A percentile compares a stretch with the other conserved stretches of the same genome.
phyloP scores from a whole-genome alignment of 2,329 filamentous ascomycete species.

The Reticulascus tulasneorum region DNA sequence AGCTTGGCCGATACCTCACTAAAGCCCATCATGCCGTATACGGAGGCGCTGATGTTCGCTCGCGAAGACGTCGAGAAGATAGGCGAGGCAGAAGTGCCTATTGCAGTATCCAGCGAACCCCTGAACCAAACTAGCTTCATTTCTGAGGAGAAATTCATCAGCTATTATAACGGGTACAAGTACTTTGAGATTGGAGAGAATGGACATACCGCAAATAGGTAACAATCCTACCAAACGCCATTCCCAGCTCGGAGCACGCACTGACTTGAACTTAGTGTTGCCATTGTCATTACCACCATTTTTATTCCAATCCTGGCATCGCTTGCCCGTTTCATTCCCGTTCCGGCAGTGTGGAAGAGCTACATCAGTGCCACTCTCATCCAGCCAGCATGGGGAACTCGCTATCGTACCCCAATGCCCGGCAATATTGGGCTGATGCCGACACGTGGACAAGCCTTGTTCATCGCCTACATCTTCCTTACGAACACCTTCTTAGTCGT shows the following conservation, averaged over 20 bases:
- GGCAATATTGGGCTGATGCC: constrained; percentile 25
- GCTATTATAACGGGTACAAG: constrained; percentile 46
- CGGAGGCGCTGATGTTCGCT: constrained; percentile 8
- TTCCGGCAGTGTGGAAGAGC: constrained; percentile 12
- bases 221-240: background rate
- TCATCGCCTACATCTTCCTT: constrained; percentile 33
- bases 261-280: constrained; percentile 13
- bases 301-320: constrained; percentile 24
- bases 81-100: constrained; percentile 1
- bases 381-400: constrained; percentile 19
- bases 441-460: constrained; percentile 38
- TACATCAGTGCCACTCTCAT: constrained; percentile 24
- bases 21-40: constrained; percentile 19
- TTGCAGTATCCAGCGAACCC: background rate
- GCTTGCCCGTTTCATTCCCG: constrained; percentile 23
- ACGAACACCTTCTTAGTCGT: constrained; percentile 31
- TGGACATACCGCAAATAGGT: constrained; percentile 17
- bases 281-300: constrained; percentile 18
- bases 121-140: constrained; percentile 31
- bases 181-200: constrained; percentile 45
- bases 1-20: constrained; percentile 18
- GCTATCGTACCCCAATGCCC: constrained; percentile 17
- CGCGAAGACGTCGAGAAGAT: background rate
- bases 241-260: background rate
- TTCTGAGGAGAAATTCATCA: constrained; percentile 21